Percentiles rank a stretch among this genome's conserved stretches.
Evolutionary conservation across 768 basidiomycete genomes (phyloP).

Genomic region (Mrakia gelida): DNA sequence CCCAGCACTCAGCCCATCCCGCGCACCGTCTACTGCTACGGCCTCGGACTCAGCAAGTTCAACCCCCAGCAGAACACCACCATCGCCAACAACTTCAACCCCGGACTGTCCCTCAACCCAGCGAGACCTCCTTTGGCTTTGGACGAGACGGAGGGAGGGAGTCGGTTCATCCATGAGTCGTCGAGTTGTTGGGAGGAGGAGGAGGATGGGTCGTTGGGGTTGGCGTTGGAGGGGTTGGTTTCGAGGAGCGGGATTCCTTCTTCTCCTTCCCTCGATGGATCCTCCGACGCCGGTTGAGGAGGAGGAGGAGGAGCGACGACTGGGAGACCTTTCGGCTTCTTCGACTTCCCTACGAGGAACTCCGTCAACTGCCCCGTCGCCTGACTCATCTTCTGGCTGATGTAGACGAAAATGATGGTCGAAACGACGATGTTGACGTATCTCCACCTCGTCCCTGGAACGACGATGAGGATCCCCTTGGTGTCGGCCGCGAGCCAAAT

Average conservation of each 20-base stretch:
- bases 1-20: not conserved
- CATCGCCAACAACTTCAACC: constrained; percentile 19
- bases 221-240: constrained; percentile 2
- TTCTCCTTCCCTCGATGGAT: not conserved
- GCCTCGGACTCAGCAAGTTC: constrained; percentile 23
- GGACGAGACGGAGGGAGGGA: not conserved
- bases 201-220: not conserved
- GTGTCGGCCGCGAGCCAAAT: constrained; percentile 81
- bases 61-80: constrained; percentile 22
- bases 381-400: constrained; percentile 69
- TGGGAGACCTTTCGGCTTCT: constrained; percentile 28
- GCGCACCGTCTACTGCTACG: not conserved
- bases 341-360: constrained; percentile 46
- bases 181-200: not conserved
- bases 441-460: constrained; percentile 70
- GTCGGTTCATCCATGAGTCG: not conserved
- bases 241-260: constrained; percentile 27
- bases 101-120: not conserved
- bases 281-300: not conserved
- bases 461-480: constrained; percentile 67
- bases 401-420: constrained; percentile 70
- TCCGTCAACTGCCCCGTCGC: constrained; percentile 70
- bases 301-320: not conserved
- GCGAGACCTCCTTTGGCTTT: not conserved
- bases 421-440: constrained; percentile 74